Conservation (phyloP, 2,329 filamentous ascomycete genomes). For the Monosporascus sp. region DNA sequence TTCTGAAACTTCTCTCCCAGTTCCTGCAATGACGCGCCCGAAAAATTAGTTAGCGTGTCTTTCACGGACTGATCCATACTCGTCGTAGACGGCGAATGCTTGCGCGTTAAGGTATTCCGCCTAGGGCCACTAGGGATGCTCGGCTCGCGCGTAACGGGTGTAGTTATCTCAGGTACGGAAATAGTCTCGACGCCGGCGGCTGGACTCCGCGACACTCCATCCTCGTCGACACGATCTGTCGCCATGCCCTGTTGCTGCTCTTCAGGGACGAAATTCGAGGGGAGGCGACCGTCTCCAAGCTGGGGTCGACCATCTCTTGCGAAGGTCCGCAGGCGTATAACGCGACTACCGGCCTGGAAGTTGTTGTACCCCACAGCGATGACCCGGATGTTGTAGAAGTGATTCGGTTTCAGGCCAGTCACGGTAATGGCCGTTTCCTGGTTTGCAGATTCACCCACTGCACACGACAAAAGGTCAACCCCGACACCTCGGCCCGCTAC, state of each 20-base stretch:
- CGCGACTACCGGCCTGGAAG: conserved; percentile 83
- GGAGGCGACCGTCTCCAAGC: conserved; percentile 50
- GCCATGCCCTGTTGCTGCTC: conserved; percentile 37
- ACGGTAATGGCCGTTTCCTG: conserved; percentile 87
- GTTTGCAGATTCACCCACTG: conserved; percentile 79
- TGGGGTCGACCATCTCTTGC: conserved; percentile 59
- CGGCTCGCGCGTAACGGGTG: conserved; percentile 60
- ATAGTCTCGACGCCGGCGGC: conserved; percentile 57
- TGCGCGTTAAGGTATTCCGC: conserved; percentile 66
- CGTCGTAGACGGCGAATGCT: conserved; percentile 67
- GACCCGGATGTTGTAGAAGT: conserved; percentile 90
- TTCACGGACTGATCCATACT: conserved; percentile 47
- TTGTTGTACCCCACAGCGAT: conserved; percentile 87
- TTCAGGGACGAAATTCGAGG: conserved; percentile 50
- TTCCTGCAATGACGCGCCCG: conserved; percentile 65
- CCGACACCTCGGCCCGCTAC: conserved; percentile 7
- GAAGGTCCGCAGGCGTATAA: conserved; percentile 78
- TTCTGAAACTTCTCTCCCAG: conserved; percentile 76
- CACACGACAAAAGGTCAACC: conserved; percentile 7
- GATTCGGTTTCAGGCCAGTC: conserved; percentile 76
- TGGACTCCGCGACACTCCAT: conserved; percentile 42
- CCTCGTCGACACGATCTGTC: conserved; percentile 44
- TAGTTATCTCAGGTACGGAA: conserved; percentile 54
- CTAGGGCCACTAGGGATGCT: conserved; percentile 40
- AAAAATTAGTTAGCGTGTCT: conserved; percentile 43